These are phyloP conservation scores for Sugiyamaella japonica DNA, from an alignment of 1,139 yeast genomes.

Conservation along the genomic window DNA sequence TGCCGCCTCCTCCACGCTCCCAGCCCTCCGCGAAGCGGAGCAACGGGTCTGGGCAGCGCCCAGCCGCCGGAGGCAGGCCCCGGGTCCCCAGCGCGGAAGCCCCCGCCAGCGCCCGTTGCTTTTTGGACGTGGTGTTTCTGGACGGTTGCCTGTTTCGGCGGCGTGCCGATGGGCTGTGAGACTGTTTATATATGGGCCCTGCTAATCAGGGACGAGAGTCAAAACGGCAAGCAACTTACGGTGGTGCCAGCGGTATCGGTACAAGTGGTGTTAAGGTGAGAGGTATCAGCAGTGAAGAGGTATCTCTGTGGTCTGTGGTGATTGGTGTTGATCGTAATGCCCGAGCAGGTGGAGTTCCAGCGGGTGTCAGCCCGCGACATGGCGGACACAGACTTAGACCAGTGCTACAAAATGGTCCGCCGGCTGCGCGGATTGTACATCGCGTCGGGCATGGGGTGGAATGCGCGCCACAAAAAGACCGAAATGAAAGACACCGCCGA, in stretches of 20 bases:
- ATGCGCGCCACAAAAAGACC: constrained; percentile 41
- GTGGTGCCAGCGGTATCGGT: background rate
- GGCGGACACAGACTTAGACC: constrained; percentile 20
- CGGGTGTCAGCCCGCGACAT: constrained; percentile 21
- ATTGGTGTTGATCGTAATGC: background rate
- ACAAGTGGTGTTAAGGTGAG: no score
- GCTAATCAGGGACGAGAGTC: constrained; percentile 9
- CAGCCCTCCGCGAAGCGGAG: background rate
- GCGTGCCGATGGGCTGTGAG: no score
- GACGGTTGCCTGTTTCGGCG: no score
- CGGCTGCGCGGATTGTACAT: constrained; percentile 32
- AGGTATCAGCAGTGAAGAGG: no score
- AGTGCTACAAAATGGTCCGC: constrained; percentile 35
- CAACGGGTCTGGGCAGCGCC: background rate
- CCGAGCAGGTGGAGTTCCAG: background rate
- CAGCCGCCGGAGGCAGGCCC: background rate
- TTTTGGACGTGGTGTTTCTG: no score
- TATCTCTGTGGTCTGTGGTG: no score
- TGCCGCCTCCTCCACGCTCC: background rate
- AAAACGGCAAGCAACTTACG: background rate
- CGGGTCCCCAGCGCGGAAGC: no score
- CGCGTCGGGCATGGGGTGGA: constrained; percentile 49
- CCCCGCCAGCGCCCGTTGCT: no score
- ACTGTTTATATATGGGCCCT: background rate
- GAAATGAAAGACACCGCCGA: constrained; percentile 52